phyloP scores from a whole-genome alignment of 2,329 filamentous ascomycete genomes.

The Fusarium sp. region DNA sequence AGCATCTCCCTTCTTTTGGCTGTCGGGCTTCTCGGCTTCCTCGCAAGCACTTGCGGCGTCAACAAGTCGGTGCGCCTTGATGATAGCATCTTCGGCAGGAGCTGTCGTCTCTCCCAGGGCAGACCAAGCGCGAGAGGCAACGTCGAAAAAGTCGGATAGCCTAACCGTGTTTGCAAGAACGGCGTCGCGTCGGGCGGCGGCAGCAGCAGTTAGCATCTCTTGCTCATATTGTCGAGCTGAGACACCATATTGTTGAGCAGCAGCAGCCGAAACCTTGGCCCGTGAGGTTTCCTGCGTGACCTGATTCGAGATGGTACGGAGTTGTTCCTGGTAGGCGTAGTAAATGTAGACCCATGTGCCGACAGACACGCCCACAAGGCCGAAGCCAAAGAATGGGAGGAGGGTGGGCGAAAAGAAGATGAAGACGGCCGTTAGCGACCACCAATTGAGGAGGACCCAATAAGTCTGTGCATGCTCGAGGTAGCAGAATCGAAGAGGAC shows the following conservation, averaged over 20 bases:
- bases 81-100: conserved; percentile 25
- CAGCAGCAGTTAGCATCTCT: conserved; percentile 12
- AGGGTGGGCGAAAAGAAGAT: conserved; percentile 22
- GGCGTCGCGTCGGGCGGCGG: conserved; percentile 15
- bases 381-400: conserved; percentile 12
- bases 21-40: conserved; percentile 21
- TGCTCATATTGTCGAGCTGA: conserved; percentile 24
- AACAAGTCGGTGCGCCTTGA: conserved; percentile 23
- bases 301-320: conserved; percentile 4
- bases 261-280: conserved; percentile 20
- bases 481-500: conserved; percentile 30
- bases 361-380: conserved; percentile 4
- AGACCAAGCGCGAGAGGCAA: conserved; percentile 24
- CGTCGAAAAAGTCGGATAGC: conserved; percentile 24
- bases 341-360: conserved; percentile 29
- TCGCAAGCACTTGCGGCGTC: conserved; percentile 20
- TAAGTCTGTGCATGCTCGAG: conserved; percentile 32
- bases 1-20: conserved; percentile 21
- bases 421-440: conserved; percentile 14
- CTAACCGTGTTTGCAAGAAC: not conserved
- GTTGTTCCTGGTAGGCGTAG: conserved; percentile 14
- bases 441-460: conserved; percentile 28
- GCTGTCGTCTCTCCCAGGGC: conserved; percentile 23
- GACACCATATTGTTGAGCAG: conserved; percentile 11
- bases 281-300: conserved; percentile 11